Conservation (phyloP, 306 rosid species). For the Glycine latifolia region DNA sequence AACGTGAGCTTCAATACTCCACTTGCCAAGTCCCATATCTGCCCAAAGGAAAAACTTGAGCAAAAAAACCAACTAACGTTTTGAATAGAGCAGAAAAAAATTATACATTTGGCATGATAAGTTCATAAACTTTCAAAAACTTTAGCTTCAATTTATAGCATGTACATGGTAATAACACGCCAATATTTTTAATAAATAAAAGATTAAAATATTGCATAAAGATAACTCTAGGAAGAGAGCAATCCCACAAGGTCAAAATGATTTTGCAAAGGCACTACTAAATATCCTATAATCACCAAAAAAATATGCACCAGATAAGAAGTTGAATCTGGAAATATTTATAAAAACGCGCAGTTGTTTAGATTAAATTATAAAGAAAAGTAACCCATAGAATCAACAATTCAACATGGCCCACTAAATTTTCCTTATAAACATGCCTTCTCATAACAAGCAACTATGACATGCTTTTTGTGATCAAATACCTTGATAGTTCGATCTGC, state of each 20-base stretch:
- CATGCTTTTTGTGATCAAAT: slow-evolving; percentile 44
- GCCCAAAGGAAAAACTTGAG: slow-evolving; percentile 51
- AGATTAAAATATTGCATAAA: not conserved
- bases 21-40: slow-evolving; percentile 98
- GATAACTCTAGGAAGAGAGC: slow-evolving; percentile 12
- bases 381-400: slow-evolving; percentile 32
- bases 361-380: slow-evolving; percentile 18
- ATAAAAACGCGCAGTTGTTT: not conserved
- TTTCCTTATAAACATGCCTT: slow-evolving; percentile 15
- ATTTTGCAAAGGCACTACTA: slow-evolving; percentile 21
- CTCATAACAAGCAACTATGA: slow-evolving; percentile 28
- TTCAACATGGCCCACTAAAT: slow-evolving; percentile 31
- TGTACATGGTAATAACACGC: slow-evolving; percentile 3
- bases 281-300: not conserved
- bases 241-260: slow-evolving; percentile 10
- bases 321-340: slow-evolving; percentile 18
- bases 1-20: slow-evolving; percentile 88
- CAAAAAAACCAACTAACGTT: slow-evolving; percentile 21
- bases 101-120: slow-evolving; percentile 4
- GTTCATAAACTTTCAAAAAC: slow-evolving; percentile 31
- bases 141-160: slow-evolving; percentile 2
- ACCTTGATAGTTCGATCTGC: slow-evolving; percentile 99
- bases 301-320: slow-evolving; percentile 1
- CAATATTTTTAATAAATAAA: slow-evolving; percentile 8
- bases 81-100: slow-evolving; percentile 24